Base-by-base conservation (phyloP, 1,284 basidiomycete genomes). In the Cryptococcus neoformans region DNA sequence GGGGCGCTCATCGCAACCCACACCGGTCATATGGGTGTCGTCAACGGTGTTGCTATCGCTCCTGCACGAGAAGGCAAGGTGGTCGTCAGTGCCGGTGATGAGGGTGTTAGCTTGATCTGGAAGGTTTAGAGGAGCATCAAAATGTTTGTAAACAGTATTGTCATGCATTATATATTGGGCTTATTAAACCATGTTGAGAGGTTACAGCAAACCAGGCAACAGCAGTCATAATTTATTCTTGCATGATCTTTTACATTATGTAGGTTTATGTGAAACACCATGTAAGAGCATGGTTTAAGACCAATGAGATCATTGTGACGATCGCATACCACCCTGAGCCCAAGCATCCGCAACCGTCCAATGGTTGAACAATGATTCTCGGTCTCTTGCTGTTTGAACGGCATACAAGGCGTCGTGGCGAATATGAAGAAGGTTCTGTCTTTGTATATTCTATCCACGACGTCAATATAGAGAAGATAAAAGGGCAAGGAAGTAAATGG, bases 71-170 rank as follows among this genome's bases (percentile, higher is more conserved):
- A 59, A 35, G 63, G 60, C 38, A 68, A 75, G 55, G 84, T 88
- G 1, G 80, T 92, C 0, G 81, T 92, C 53, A 91, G 87, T 70
- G 92, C 86, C 0, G 89, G 91, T 4, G 92, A 95, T 73, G 92
- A 94, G 66, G 88, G 89, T 4, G 81, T 84, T 2, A 90, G 88
- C 73, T 80, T 90, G 47, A 88, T 93, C 42, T 94, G 77, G 76
- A 68, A 67, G 50, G 49, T 77, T 21, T 76, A 71, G 44, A 14
- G 28, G 28, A 28, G 28, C 28, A 28, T 28, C 4, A 28, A 4
- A 28, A 4, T 28, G 28, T 28, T 28, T 28, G 4, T 28, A 28
- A 4, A 4, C 28, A 28, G 28, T 28, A 4, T 28, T 28, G 28
- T 28, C 28, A 28, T 28, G 28, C 28, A 28, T 28, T 28, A 28